Base-by-base conservation (phyloP, 2,329 filamentous ascomycete species). In the Alternaria brassicae region DNA sequence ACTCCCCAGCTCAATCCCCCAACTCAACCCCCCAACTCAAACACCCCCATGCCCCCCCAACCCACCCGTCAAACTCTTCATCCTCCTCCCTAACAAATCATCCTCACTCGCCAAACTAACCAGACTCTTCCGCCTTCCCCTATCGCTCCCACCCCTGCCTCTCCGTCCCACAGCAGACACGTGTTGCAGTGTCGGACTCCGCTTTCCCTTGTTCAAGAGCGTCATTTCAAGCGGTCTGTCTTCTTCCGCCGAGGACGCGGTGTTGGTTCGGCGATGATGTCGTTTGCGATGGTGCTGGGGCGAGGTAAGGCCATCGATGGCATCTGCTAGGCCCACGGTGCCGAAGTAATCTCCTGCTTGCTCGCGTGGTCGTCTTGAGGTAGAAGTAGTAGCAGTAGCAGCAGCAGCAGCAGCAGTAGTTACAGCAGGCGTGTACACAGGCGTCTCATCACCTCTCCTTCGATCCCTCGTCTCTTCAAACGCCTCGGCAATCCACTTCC, bases 211-310 rank as follows among this genome's bases (percentile, higher is more conserved):
- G 1, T 53, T 30, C 39, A 77, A 56, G 6, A 79, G 70, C 9
- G 85, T 88, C 82, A 97, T 97, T 78, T 97, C 93, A 9, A 97
- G 77, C 3, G 92, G 91, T 19, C 83, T 80, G 52, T 96, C 93
- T 63, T 97, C 93, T 32, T 95, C 92, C 0, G 88, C 91, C 13
- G 82, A 91, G 17, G 52, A 56, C 77, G 87, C 90, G 0, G 81
- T 84, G 58, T 80, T 77, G 8, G 71, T 71, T 7, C 82, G 78
- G 52, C 81, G 78, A 69, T 87, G 84, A 65, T 84, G 81, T 48
- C 59, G 37, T 5, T 13, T 40, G 75, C 68, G 67, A 25, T 37
- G 74, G 3, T n/a, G 21, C 25, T 76, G 78, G 3, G 65, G 73
- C 70, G 4, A 66, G 73, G 82, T 78, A 60, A 72, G 75, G 13